These are phyloP conservation scores for Phytophthora syringae DNA, from an alignment of 352 stramenopile species.

Conservation along the genomic window DNA sequence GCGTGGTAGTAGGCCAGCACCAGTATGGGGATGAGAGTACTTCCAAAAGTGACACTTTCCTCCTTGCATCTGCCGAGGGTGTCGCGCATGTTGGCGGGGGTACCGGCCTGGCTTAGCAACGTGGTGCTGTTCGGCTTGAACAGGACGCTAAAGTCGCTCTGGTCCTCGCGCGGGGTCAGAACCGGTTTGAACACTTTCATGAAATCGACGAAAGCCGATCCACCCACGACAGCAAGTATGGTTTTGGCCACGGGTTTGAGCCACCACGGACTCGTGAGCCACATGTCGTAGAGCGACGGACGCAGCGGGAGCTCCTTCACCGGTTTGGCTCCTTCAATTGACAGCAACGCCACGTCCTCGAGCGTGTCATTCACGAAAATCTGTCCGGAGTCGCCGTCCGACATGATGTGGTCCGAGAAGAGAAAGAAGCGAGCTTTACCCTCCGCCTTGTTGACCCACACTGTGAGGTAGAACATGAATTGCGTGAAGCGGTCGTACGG, in stretches of 20 bases:
- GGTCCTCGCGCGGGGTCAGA: slow-evolving; percentile 44
- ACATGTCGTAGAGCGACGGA: slow-evolving; percentile 53
- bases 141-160: slow-evolving; percentile 49
- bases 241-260: slow-evolving; percentile 37
- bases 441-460: slow-evolving; percentile 46
- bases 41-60: slow-evolving; percentile 50
- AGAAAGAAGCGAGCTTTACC: slow-evolving; percentile 46
- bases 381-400: slow-evolving; percentile 49
- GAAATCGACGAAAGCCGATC: slow-evolving; percentile 44
- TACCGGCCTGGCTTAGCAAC: slow-evolving; percentile 47
- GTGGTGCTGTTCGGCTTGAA: slow-evolving; percentile 51
- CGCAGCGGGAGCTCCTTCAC: slow-evolving; percentile 43
- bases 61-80: slow-evolving; percentile 49
- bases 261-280: slow-evolving; percentile 49
- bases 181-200: slow-evolving; percentile 58
- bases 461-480: slow-evolving; percentile 56
- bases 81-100: slow-evolving; percentile 44
- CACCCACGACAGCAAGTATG: slow-evolving; percentile 31
- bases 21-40: slow-evolving; percentile 49
- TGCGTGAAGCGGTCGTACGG: slow-evolving; percentile 52
- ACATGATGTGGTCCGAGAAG: slow-evolving; percentile 72
- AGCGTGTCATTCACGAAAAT: slow-evolving; percentile 62
- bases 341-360: slow-evolving; percentile 40
- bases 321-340: slow-evolving; percentile 30
- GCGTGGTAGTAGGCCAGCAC: slow-evolving; percentile 61